Conservation (phyloP, 2,329 filamentous ascomycete species). For the Fusarium devonianum region DNA sequence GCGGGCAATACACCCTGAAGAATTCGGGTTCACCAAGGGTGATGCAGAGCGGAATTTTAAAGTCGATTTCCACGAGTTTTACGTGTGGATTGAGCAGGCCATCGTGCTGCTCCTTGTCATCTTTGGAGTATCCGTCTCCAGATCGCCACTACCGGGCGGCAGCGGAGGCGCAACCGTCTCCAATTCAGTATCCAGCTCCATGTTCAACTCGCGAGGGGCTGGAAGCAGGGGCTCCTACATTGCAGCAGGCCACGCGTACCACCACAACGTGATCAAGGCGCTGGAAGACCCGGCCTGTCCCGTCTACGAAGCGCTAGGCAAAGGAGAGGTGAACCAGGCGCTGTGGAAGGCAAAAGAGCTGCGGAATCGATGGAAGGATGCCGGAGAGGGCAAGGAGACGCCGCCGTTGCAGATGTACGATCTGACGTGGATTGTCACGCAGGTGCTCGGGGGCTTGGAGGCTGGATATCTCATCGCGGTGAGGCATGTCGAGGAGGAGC, state of each 20-base stretch:
- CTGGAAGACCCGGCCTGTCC: constrained; percentile 65
- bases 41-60: constrained; percentile 76
- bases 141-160: constrained; percentile 18
- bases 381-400: constrained; percentile 55
- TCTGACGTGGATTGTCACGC: constrained; percentile 64
- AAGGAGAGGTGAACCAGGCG: constrained; percentile 62
- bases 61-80: constrained; percentile 80
- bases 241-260: constrained; percentile 61
- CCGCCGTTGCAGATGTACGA: constrained; percentile 65
- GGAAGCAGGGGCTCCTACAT: not conserved
- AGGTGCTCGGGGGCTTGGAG: constrained; percentile 66
- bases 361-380: constrained; percentile 76
- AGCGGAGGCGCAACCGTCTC: not conserved
- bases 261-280: constrained; percentile 72
- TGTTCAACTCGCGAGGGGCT: not conserved
- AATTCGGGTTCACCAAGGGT: constrained; percentile 45
- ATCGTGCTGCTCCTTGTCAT: constrained; percentile 72
- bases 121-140: constrained; percentile 63
- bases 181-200: not conserved
- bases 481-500: constrained; percentile 49
- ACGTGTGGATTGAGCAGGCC: constrained; percentile 74
- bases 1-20: constrained; percentile 53
- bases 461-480: constrained; percentile 61
- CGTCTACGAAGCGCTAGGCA: constrained; percentile 62
- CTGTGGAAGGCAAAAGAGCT: constrained; percentile 73